Evolutionary conservation across 352 stramenopile species (phyloP), one percentile per base, ranked within the genome.

Genomic region (Phytophthora vignae): DNA sequence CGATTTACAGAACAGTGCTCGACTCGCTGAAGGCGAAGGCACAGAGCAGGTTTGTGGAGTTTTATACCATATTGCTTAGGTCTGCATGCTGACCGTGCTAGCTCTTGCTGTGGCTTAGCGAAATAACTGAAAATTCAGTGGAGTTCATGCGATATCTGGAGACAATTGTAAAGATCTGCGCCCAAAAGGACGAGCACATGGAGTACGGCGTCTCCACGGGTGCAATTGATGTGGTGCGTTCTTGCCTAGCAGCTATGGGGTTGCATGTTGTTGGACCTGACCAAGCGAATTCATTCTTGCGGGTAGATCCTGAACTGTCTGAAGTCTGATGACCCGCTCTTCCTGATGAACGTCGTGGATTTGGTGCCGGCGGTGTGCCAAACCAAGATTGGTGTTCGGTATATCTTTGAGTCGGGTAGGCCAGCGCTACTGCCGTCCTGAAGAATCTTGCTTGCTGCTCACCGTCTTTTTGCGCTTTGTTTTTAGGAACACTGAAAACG

Each of bases 311-410:
- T 96, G 38, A 71, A 87, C 27, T 88, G 85, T 42, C 72, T 96
- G 36, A 82, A 91, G 68, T 94, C 88, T 9, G 79, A 84, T n/a
- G 90, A 96, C 55, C 70, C 85, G 5, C 69, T 96, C 19, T 94
- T 95, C 61, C 67, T 94, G 67, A 91, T 96, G 87, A 96, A 94
- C 54, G 75, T 96, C 19, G 74, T 95, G 12, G 90, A 96, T 62
- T 74, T 96, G 55, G 69, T 96, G 17, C 88, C 88, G 1, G 88
- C 84, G 14, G 60, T 96, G 15, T 91, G 86, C 59, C 76, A 85
- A 36, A 94, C 86, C 5, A 79, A 84, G 14, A 65, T 84, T 27
- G 90, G 90, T 14, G 74, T 95, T 42, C 66, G 83, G 60, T 73
- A 94, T 71, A 84, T 96, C 56, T 93, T 94, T n/a, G 64, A 92